Evolutionary conservation across 495 filamentous ascomycete species (phyloP).

Genomic region (Tuber borchii): DNA sequence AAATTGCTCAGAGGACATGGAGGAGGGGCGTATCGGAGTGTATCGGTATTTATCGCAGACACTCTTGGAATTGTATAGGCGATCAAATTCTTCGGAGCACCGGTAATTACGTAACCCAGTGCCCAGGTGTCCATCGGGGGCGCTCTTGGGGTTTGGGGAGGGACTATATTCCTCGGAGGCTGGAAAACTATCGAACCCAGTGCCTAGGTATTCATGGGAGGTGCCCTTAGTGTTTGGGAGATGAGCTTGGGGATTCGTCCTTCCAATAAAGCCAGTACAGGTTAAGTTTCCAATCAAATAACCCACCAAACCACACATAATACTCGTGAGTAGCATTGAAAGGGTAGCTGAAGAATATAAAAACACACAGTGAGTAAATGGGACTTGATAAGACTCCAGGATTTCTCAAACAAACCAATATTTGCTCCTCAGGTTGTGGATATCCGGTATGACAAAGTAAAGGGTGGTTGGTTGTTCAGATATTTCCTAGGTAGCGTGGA

Average conservation of each 20-base stretch:
- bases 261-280: neutral
- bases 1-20: neutral
- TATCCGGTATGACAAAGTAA: neutral
- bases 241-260: neutral
- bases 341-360: neutral
- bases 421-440: neutral
- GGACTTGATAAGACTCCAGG: neutral
- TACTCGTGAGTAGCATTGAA: neutral
- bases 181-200: too few species aligned
- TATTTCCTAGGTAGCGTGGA: neutral
- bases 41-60: neutral
- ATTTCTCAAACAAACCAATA: neutral
- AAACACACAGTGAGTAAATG: neutral
- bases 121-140: too few species aligned
- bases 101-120: too few species aligned
- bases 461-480: neutral
- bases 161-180: neutral
- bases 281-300: neutral
- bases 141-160: too few species aligned
- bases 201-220: neutral
- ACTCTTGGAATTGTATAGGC: too few species aligned
- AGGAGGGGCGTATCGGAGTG: neutral
- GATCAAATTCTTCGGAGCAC: too few species aligned
- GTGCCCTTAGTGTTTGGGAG: neutral
- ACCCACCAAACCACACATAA: neutral